Evolutionary conservation across 441 rosid genomes (phyloP), one percentile per base, ranked within the genome.

Genomic region (Monsonia emarginata): DNA sequence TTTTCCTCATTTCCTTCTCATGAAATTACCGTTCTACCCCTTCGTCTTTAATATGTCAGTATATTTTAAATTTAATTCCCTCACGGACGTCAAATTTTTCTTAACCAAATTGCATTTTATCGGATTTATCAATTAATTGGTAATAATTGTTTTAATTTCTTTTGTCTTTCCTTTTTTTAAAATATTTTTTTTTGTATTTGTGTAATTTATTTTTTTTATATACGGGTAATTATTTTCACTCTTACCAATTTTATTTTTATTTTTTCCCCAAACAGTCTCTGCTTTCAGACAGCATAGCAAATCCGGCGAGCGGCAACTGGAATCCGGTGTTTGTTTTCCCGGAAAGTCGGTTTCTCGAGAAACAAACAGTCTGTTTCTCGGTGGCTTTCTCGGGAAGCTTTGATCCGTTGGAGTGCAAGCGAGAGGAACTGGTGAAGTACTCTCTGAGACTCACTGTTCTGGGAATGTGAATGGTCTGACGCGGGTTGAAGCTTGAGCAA

Each of bases 21-120:
- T 10, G 19, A 0, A 48, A 48, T 48, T 48, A 48, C 56, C 10
- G 5, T 18, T 19, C 19, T 48, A 19, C 56, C 56, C 56, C 5
- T 2, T 5, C 22, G 4, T 16, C 4, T 4, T 16, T 0, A 11
- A 11, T 10, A 10, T 40, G 9, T 42, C 2, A 2, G 0, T 5
- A 18, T 19, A 18, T 48, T 48, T 48, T n/a, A 74, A 64, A 74
- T 81, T 72, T 71, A 71, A 75, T 74, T 63, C 68, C 80, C 69
- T 77, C 70, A 81, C 95, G 92, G 92, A 88, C 90, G 82, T 80
- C 77, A 88, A 88, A 75, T 24, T 66, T 65, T 70, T 73, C 81
- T 86, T 66, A 86, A 86, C 84, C 81, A 74, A 76, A 80, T 40
- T 80, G 69, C 63, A 81, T 10, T 76, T 74, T 79, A 79, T 82